These are phyloP conservation scores for Emericellopsis cladophorae DNA, from an alignment of 2,329 filamentous ascomycete genomes.

Conservation along the genomic window DNA sequence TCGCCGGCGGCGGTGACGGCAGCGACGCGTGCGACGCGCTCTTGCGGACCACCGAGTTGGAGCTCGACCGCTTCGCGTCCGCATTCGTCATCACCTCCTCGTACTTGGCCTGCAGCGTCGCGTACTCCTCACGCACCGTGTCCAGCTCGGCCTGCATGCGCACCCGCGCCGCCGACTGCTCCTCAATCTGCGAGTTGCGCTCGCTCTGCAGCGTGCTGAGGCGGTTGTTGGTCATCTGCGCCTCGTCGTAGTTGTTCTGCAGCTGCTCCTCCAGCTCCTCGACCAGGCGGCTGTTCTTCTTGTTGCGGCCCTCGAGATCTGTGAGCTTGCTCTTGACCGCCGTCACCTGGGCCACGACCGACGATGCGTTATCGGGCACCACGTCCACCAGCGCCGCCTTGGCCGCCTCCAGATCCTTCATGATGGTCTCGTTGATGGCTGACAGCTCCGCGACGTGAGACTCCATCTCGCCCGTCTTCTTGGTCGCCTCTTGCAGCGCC, in stretches of 20 bases:
- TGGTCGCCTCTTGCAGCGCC: slow-evolving; percentile 44
- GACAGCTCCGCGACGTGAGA: slow-evolving; percentile 41
- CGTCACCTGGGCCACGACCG: slow-evolving; percentile 36
- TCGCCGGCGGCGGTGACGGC: slow-evolving; percentile 87
- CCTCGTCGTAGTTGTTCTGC: slow-evolving; percentile 88
- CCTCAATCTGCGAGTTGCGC: slow-evolving; percentile 63
- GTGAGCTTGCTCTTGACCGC: slow-evolving; percentile 53
- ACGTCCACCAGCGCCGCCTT: slow-evolving; percentile 41
- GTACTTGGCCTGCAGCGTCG: slow-evolving; percentile 58
- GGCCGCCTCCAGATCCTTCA: slow-evolving; percentile 49
- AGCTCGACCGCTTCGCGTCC: slow-evolving; percentile 45
- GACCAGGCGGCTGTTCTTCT: slow-evolving; percentile 83
- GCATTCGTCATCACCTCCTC: slow-evolving; percentile 31
- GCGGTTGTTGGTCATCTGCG: slow-evolving; percentile 72
- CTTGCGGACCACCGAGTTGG: slow-evolving; percentile 66
- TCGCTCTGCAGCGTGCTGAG: slow-evolving; percentile 71
- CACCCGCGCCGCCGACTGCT: slow-evolving; percentile 53
- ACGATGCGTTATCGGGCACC: slow-evolving; percentile 33
- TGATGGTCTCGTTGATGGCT: slow-evolving; percentile 43
- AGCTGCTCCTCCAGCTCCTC: slow-evolving; percentile 96
- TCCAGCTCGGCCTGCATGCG: slow-evolving; percentile 59
- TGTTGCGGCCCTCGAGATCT: slow-evolving; percentile 56
- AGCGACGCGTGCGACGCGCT: slow-evolving; percentile 71
- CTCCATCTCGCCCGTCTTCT: slow-evolving; percentile 44
- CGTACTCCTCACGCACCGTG: slow-evolving; percentile 54